A percentile compares a stretch with the other conserved stretches of the same genome.
phyloP scores from a whole-genome alignment of 2,329 filamentous ascomycete genomes.

The Alternaria alternata region DNA sequence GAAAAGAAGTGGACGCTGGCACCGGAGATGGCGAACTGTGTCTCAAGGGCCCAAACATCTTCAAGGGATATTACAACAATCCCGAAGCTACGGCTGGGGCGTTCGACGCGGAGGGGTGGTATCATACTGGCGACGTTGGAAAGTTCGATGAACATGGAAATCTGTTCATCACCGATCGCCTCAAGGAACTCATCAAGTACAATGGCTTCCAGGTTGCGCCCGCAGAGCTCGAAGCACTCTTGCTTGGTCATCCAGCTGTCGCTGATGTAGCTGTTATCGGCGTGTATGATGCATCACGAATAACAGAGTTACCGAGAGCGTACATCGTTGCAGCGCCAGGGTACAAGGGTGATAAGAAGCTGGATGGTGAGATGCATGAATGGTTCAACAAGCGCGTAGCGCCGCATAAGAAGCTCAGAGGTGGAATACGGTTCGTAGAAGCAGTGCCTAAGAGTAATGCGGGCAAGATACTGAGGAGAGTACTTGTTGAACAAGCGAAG shows the following conservation, averaged over 20 bases:
- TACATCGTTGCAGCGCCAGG: background rate
- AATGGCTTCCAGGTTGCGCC: conserved; percentile 68
- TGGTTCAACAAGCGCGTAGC: background rate
- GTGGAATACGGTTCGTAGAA: background rate
- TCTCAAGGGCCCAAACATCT: background rate
- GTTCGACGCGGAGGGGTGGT: background rate
- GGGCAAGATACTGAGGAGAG: background rate
- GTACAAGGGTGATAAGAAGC: background rate
- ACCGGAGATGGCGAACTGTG: background rate
- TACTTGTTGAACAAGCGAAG: background rate
- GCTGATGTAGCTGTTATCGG: conserved; percentile 67
- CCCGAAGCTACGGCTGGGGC: background rate
- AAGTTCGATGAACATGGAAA: conserved; percentile 42
- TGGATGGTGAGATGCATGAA: background rate
- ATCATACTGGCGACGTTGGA: background rate
- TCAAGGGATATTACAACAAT: conserved; percentile 1
- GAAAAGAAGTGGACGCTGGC: background rate
- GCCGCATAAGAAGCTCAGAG: background rate
- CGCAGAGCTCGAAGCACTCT: conserved; percentile 64
- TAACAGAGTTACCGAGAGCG: background rate
- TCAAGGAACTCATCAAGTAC: conserved; percentile 65
- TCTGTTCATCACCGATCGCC: conserved; percentile 45
- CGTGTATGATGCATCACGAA: background rate
- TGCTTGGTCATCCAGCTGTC: conserved; percentile 63
- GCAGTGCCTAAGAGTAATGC: background rate